A percentile compares a stretch with the other conserved stretches of the same genome.
These are phyloP conservation scores for Fusarium paranaense DNA, from an alignment of 2,329 filamentous ascomycete genomes.

Conservation along the genomic window DNA sequence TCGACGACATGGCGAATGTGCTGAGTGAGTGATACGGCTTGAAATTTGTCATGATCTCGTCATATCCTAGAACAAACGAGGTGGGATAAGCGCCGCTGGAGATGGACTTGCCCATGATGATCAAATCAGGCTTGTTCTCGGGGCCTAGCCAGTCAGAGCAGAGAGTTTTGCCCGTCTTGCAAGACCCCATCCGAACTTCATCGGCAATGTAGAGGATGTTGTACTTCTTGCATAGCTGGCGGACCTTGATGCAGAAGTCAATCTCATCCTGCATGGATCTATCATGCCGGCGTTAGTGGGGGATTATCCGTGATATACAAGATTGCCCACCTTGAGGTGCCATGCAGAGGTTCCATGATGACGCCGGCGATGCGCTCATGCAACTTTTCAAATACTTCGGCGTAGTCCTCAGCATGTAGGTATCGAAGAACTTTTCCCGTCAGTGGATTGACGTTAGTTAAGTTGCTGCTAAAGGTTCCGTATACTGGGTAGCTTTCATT, in stretches of 20 bases:
- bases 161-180: constrained; percentile 40
- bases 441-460: too few relatives aligned
- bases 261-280: constrained; percentile 4
- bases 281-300: background rate
- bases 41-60: constrained; percentile 15
- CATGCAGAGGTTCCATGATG: background rate
- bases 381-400: too few relatives aligned
- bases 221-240: constrained; percentile 26
- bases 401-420: too few relatives aligned
- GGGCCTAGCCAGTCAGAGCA: constrained; percentile 35
- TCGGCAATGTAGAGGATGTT: constrained; percentile 40
- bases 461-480: too few relatives aligned
- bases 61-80: constrained; percentile 26
- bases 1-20: too few relatives aligned
- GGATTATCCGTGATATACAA: background rate
- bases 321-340: too few relatives aligned
- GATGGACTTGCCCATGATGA: constrained; percentile 38
- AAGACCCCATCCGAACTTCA: constrained; percentile 37
- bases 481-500: too few relatives aligned
- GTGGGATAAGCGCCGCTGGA: constrained; percentile 30
- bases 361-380: background rate
- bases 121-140: constrained; percentile 39
- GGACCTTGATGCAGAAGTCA: constrained; percentile 15
- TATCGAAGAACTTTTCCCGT: too few relatives aligned
- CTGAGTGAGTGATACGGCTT: too few relatives aligned